A percentile compares a stretch with the other conserved stretches of the same genome.
These are phyloP conservation scores for Pichia paraexigua DNA, from an alignment of 805 yeast species.

Conservation along the genomic window DNA sequence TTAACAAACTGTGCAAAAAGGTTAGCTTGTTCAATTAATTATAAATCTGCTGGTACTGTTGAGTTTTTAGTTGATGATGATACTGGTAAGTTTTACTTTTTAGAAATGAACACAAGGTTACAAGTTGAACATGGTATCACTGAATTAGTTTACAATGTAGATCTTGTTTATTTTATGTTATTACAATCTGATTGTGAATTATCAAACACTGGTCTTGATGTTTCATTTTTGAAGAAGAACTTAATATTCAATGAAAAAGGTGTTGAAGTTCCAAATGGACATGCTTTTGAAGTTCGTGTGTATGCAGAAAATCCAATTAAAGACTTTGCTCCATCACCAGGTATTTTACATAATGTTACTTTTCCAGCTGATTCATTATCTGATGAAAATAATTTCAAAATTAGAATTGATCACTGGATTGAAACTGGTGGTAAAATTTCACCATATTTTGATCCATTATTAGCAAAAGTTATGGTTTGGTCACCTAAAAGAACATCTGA, in stretches of 20 bases:
- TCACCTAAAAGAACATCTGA: constrained; percentile 17
- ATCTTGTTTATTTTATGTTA: constrained; percentile 21
- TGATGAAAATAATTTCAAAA: not conserved
- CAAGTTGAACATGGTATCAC: constrained; percentile 28
- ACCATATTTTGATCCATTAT: constrained; percentile 27
- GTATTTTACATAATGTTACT: constrained; percentile 19
- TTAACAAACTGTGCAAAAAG: constrained; percentile 16
- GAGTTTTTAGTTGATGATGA: constrained; percentile 25
- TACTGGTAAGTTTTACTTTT: constrained; percentile 19
- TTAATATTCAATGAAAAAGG: constrained; percentile 11
- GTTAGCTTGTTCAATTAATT: constrained; percentile 19
- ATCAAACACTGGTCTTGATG: constrained; percentile 16
- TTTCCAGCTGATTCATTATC: constrained; percentile 7
- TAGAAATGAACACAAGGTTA: constrained; percentile 25
- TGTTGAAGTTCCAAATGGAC: constrained; percentile 20
- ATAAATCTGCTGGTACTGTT: constrained; percentile 26
- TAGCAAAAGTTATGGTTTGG: constrained; percentile 26
- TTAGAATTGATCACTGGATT: constrained; percentile 25
- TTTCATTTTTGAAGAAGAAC: constrained; percentile 6
- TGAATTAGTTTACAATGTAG: constrained; percentile 20
- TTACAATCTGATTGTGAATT: constrained; percentile 23
- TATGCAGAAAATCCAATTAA: constrained; percentile 24
- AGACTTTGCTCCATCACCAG: constrained; percentile 25
- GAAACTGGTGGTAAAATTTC: constrained; percentile 22
- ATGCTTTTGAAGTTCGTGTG: constrained; percentile 24